These are phyloP conservation scores for Cordyceps cicadae DNA, from an alignment of 2,329 filamentous ascomycete genomes.

Conservation along the genomic window DNA sequence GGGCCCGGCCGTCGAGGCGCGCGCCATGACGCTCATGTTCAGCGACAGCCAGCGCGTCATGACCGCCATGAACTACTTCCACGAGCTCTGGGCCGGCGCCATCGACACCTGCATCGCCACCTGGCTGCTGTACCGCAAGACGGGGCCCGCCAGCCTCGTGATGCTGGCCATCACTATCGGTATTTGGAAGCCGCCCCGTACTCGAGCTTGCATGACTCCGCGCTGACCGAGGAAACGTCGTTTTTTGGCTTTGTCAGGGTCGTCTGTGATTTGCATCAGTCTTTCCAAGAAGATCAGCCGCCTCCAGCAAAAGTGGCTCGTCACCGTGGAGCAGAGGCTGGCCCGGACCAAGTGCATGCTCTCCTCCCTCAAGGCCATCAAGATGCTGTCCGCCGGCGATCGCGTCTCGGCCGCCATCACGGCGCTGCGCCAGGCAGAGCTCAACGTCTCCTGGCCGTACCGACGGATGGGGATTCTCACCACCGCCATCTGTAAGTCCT, in stretches of 20 bases:
- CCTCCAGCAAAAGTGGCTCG: not conserved
- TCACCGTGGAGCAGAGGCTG: not conserved
- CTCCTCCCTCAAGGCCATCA: constrained; percentile 3
- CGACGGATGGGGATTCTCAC: not conserved
- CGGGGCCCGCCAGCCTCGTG: not conserved
- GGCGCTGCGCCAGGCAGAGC: not conserved
- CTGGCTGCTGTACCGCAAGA: constrained; percentile 1
- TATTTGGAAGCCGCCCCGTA: not conserved
- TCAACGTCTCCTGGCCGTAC: not conserved
- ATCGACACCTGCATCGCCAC: not conserved
- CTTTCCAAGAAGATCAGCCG: not conserved
- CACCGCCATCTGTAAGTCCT: not conserved
- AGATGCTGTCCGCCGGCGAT: not conserved
- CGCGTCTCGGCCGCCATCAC: not conserved
- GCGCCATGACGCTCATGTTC: constrained; percentile 2
- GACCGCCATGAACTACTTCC: constrained; percentile 5
- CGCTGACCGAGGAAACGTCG: not conserved
- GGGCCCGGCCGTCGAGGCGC: not conserved
- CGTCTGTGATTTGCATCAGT: not conserved
- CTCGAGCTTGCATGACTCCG: not conserved
- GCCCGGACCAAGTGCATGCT: not conserved
- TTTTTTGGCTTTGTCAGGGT: not conserved
- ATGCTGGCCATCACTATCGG: constrained; percentile 2
- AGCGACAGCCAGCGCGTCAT: constrained; percentile 1
- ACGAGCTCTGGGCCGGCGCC: constrained; percentile 1